Percentiles rank a stretch among this genome's conserved stretches.
Evolutionary conservation across 768 basidiomycete genomes (phyloP).

Genomic region (Leucogyrophana mollusca): DNA sequence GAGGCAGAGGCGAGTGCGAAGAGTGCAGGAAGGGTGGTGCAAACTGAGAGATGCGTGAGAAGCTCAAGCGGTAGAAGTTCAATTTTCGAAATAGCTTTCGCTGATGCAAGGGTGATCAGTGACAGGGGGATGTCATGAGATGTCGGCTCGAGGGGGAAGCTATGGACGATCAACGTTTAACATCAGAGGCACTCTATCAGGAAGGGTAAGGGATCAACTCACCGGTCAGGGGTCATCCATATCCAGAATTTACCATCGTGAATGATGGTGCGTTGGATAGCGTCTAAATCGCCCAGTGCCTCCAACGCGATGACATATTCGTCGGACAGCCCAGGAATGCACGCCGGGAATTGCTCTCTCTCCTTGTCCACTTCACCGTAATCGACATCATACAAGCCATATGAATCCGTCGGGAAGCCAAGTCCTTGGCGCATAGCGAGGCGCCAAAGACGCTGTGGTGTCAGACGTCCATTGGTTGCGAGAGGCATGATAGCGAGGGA

Average conservation of each 20-base stretch:
- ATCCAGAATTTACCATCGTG: slow-evolving; percentile 1
- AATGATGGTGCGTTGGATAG: not conserved
- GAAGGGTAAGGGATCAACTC: not conserved
- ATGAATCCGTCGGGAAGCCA: not conserved
- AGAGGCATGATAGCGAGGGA: not conserved
- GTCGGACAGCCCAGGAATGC: not conserved
- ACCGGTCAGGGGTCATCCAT: not conserved
- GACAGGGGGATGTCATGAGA: not conserved
- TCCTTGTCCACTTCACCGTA: not conserved
- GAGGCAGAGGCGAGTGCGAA: not conserved
- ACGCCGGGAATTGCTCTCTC: not conserved
- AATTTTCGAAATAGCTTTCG: not conserved
- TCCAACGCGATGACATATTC: not conserved
- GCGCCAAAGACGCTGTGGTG: not conserved
- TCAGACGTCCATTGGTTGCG: not conserved
- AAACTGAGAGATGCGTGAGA: not conserved
- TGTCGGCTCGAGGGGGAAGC: not conserved
- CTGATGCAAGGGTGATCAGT: not conserved
- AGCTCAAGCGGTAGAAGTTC: not conserved
- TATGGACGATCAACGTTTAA: not conserved
- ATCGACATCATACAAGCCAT: not conserved
- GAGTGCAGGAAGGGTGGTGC: not conserved
- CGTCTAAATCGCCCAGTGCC: not conserved
- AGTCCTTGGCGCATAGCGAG: not conserved
- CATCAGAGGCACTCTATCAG: not conserved